Evolutionary conservation across 2,329 filamentous ascomycete species (phyloP).

Genomic region (Pseudogymnoascus sp.): DNA sequence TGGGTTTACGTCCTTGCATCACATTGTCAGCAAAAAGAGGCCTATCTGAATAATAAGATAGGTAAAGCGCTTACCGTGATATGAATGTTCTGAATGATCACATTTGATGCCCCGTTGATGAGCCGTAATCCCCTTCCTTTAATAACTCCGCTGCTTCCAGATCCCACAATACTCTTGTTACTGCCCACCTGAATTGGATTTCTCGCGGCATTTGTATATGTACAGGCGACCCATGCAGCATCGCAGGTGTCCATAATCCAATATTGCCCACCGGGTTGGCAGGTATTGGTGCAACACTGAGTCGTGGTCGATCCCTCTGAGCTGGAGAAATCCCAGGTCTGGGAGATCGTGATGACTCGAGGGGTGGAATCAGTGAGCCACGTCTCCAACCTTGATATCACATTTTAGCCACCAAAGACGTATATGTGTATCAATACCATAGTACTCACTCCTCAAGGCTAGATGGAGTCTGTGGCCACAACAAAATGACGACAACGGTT

Average conservation of each 20-base stretch:
- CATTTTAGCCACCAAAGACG: constrained; percentile 25
- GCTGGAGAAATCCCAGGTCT: constrained; percentile 26
- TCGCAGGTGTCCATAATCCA: background rate
- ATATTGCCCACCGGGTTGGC: background rate
- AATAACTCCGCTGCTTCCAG: constrained; percentile 23
- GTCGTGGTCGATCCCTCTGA: background rate
- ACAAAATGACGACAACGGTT: background rate
- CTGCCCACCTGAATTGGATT: constrained; percentile 20
- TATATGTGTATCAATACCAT: background rate
- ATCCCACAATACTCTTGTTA: constrained; percentile 24
- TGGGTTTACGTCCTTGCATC: constrained; percentile 26
- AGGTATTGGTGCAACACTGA: background rate
- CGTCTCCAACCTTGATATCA: constrained; percentile 42
- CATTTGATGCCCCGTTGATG: constrained; percentile 21
- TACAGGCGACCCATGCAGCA: background rate
- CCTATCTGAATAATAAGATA: background rate
- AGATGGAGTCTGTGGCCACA: constrained; percentile 40
- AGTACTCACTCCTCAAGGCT: constrained; percentile 36
- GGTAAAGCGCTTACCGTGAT: constrained; percentile 11
- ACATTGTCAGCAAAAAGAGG: background rate
- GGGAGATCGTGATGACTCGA: constrained; percentile 49
- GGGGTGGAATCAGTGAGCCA: constrained; percentile 47
- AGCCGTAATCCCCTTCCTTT: constrained; percentile 24
- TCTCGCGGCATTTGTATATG: constrained; percentile 21
- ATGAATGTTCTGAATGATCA: constrained; percentile 24